A percentile compares a stretch with the other conserved stretches of the same genome.
phyloP scores from a whole-genome alignment of 2,329 filamentous ascomycete species.

The Fusarium sp. region DNA sequence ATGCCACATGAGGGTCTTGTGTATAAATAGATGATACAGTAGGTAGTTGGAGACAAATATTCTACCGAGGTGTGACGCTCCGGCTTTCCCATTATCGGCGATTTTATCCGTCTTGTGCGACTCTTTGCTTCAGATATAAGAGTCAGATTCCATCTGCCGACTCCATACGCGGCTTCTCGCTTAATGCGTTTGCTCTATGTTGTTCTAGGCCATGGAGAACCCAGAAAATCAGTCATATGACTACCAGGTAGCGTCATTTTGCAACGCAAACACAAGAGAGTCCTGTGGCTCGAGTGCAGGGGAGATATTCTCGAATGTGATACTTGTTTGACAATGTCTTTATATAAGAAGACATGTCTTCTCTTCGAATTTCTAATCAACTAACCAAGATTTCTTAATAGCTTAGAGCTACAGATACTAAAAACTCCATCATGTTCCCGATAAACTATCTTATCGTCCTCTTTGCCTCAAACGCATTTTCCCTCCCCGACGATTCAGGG shows the following conservation, averaged over 20 bases:
- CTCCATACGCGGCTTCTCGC: background rate
- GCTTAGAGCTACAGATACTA: background rate
- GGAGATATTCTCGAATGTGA: slow-evolving; percentile 11
- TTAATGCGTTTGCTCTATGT: slow-evolving; percentile 2
- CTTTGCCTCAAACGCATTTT: slow-evolving; percentile 10
- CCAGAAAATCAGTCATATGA: background rate
- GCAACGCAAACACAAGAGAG: slow-evolving; percentile 18
- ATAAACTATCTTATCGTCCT: slow-evolving; percentile 10
- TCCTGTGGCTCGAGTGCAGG: background rate
- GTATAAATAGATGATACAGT: background rate
- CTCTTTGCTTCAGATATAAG: slow-evolving; percentile 17
- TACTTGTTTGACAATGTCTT: background rate
- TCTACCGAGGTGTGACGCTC: background rate
- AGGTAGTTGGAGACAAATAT: background rate
- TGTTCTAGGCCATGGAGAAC: slow-evolving; percentile 5
- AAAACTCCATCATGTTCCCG: slow-evolving; percentile 11
- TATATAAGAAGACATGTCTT: slow-evolving; percentile 4
- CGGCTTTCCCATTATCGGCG: slow-evolving; percentile 8
- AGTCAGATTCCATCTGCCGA: slow-evolving; percentile 23
- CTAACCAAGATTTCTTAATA: background rate
- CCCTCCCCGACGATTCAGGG: slow-evolving; percentile 9
- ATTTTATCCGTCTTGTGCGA: slow-evolving; percentile 14
- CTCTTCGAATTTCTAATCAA: background rate
- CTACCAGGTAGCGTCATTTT: background rate
- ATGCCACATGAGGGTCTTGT: background rate